Conservation (phyloP, 2,329 filamentous ascomycete genomes). For the Myriosclerotinia curreyana region DNA sequence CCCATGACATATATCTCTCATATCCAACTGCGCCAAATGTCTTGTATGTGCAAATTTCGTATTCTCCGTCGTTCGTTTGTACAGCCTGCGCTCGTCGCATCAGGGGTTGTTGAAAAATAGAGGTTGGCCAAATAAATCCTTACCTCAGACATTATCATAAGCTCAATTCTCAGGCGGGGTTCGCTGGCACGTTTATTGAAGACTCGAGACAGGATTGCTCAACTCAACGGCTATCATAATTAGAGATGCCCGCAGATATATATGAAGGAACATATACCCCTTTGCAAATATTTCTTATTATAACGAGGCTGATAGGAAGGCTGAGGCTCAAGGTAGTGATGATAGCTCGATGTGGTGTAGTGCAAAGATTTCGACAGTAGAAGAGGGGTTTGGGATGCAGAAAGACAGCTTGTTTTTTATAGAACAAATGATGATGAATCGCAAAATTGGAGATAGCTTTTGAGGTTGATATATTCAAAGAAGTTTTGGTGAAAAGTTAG, state of each 20-base stretch:
- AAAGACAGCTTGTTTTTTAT: neutral
- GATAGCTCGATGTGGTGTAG: neutral
- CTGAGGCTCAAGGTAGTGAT: neutral
- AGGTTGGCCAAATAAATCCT: neutral
- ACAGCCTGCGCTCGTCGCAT: slow-evolving; percentile 2
- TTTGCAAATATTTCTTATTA: neutral
- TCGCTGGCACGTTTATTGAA: neutral
- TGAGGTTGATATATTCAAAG: neutral
- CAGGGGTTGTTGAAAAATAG: neutral
- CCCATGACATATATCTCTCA: slow-evolving; percentile 22
- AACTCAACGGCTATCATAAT: neutral
- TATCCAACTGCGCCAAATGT: slow-evolving; percentile 16
- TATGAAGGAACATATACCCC: neutral
- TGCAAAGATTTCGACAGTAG: neutral
- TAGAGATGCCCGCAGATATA: neutral
- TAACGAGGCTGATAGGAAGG: neutral
- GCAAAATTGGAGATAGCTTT: neutral
- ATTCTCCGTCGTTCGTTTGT: slow-evolving; percentile 14
- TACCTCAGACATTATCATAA: neutral
- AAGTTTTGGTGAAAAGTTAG: neutral
- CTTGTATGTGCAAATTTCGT: slow-evolving; percentile 8
- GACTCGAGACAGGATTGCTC: neutral
- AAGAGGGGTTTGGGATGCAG: neutral
- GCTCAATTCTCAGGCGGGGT: neutral
- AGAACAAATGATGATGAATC: neutral